Base-by-base conservation (phyloP, 305 asterid genomes). In the Rubia peregrina region DNA sequence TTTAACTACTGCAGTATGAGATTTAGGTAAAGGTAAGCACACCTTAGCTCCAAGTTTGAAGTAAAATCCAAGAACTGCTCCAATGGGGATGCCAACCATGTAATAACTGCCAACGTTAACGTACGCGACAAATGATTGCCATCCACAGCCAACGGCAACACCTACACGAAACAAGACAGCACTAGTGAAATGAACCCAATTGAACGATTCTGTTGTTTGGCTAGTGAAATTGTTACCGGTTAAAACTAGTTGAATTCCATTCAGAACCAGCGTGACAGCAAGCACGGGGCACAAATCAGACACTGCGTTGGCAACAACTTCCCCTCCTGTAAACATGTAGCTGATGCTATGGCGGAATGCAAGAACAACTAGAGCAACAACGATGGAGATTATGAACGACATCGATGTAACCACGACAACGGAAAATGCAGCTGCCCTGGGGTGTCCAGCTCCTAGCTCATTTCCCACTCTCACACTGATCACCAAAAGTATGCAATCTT, bases 41-140 rank as follows among this genome's bases (percentile, higher is more conserved):
- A 76, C 96, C 96, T 89, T 85, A n/a, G 84, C 90, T 8, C 96
- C 93, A n/a, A 82, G 75, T 68, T 83, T 73, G 81, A 80, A 89
- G 74, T 80, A 60, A 75, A 85, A 83, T 57, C 91, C 93, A 19
- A 85, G 77, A 69, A 87, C 26, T 3, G 74, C 76, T 13, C 93
- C 96, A 24, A 83, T 0, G 3, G 96, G 93, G 69, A 89, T 75
- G 2, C 96, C 96, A 4, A 89, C 83, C n/a, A 86, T 69, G 71
- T 89, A 89, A 64, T 89, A 85, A 73, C 91, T 84, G 43, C 91
- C 93, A 11, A 89, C 84, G 22, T 89, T 89, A 30, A 89, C 93
- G 56, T 85, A 85, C 6, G 96, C 96, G 43, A 89, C 96, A 74
- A 85, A 87, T 61, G 87, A 80, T 78, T 85, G 93, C 93, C 96